Evolutionary conservation across 768 basidiomycete species (phyloP), one percentile per base, ranked within the genome.

Genomic region (Psilocybe cubensis): DNA sequence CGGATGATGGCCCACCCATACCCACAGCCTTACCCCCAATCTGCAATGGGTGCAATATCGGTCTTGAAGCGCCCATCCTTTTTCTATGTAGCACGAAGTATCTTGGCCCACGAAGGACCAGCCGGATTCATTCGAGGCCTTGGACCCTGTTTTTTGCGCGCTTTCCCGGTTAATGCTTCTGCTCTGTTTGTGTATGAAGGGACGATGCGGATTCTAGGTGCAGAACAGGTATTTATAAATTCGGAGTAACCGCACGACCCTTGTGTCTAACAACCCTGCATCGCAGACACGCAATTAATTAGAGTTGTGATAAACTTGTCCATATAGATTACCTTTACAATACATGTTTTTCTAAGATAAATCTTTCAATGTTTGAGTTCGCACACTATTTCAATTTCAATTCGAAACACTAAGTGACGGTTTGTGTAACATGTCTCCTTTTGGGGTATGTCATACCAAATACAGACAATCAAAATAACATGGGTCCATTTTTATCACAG

Each of bases 141-240:
- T 24, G 82, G 80, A 10, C 89, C 89, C 29, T 84, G 83, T 54
- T 73, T 90, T 23, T 71, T 92, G 57, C 79, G 90, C 58, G 88
- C 91, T 18, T 89, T 92, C 71, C 91, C 91, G 12, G 82, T 85
- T 0, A 93, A 93, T 68, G 89, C 90, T 0, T 87, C 84, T 46
- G 91, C 90, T 0, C 78, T 89, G 46, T 89, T 89, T 63, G 90
- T 91, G 2, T 93, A 89, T 70, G 90, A 92, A 72, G 87, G 84
- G 38, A 77, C 86, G 24, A 85, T 93, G 84, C 74, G 84, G 57
- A 54, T 76, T 24, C 64, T 89, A 49, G 85, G 83, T 33, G 88
- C 90, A 14, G 87, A 89, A 70, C 80, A 87, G 80, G 87, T 85
- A 62, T 55, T 56, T 41, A 28, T 54, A 23, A 27, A 41, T 45